Percentiles rank a stretch among this genome's conserved stretches.
Evolutionary conservation across 2,329 filamentous ascomycete species (phyloP).

Genomic region (Cordyceps cateniannulata): DNA sequence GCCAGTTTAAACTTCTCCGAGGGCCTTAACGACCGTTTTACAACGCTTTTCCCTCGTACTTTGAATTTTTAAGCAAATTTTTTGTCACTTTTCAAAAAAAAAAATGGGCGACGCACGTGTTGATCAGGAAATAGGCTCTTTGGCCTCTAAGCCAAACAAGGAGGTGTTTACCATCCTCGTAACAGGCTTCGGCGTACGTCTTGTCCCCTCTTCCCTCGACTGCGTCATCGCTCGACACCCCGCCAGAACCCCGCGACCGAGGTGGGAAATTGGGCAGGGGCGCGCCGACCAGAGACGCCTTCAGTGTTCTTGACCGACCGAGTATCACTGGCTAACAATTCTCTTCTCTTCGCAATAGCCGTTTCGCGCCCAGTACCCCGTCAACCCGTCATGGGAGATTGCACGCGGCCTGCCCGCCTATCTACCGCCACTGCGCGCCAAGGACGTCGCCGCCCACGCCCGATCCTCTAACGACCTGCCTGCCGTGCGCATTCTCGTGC

Average conservation of each 20-base stretch:
- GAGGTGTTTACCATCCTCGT: constrained; percentile 53
- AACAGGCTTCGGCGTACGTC: constrained; percentile 54
- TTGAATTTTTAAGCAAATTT: background rate
- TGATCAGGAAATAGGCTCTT: constrained; percentile 25
- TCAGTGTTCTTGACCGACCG: too few species aligned
- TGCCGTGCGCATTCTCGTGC: constrained; percentile 55
- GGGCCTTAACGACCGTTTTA: background rate
- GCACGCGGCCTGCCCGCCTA: constrained; percentile 59
- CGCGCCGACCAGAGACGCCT: background rate
- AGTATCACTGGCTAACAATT: background rate
- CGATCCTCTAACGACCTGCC: constrained; percentile 21
- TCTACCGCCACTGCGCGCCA: constrained; percentile 46
- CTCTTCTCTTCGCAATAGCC: constrained; percentile 43
- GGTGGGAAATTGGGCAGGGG: background rate
- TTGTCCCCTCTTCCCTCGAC: background rate
- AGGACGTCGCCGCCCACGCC: constrained; percentile 25
- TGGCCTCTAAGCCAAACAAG: constrained; percentile 31
- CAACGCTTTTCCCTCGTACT: background rate
- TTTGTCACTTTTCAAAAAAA: background rate
- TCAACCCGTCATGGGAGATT: constrained; percentile 80
- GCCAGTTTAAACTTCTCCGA: background rate
- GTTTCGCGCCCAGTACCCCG: constrained; percentile 63
- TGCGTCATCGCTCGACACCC: background rate
- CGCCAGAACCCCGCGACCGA: background rate
- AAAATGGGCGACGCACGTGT: constrained; percentile 5